These are phyloP conservation scores for Senecio squalidus DNA, from an alignment of 140 eudicot species.

Conservation along the genomic window DNA sequence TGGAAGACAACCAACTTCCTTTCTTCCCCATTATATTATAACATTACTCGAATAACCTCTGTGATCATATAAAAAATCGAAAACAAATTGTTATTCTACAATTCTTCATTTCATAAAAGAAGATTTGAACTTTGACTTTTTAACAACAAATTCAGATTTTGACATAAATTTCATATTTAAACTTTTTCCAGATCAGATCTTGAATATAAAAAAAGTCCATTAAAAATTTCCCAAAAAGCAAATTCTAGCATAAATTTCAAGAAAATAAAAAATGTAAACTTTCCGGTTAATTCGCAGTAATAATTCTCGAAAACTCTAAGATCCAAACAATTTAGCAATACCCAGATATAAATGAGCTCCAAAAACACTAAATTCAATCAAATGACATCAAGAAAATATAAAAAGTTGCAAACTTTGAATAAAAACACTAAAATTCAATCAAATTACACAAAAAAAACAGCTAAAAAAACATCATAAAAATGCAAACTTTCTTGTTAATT, in stretches of 20 bases:
- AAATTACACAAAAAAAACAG: too few species aligned
- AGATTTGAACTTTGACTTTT: conserved; percentile 11
- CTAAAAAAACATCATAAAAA: too few species aligned
- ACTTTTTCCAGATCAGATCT: too few species aligned
- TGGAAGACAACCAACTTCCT: conserved; percentile 69
- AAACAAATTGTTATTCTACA: background rate
- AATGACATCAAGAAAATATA: conserved; percentile 1
- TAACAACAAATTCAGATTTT: conserved; percentile 6
- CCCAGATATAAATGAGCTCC: conserved; percentile 4
- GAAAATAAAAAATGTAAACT: background rate
- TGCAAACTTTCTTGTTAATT: too few species aligned
- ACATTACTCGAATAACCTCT: conserved; percentile 25
- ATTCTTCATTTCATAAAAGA: background rate
- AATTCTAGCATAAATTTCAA: background rate
- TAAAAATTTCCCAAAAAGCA: background rate
- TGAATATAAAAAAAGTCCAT: too few species aligned
- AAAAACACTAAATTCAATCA: conserved; percentile 1
- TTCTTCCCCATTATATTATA: conserved; percentile 50
- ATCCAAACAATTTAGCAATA: conserved; percentile 13
- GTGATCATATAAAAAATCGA: conserved; percentile 6
- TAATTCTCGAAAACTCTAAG: conserved; percentile 9
- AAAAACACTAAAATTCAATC: conserved; percentile 11
- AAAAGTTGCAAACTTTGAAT: background rate
- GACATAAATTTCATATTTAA: background rate
- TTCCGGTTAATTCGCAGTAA: too few species aligned